These are phyloP conservation scores for Penicillium waksmanii DNA, from an alignment of 495 filamentous ascomycete species.

Conservation along the genomic window DNA sequence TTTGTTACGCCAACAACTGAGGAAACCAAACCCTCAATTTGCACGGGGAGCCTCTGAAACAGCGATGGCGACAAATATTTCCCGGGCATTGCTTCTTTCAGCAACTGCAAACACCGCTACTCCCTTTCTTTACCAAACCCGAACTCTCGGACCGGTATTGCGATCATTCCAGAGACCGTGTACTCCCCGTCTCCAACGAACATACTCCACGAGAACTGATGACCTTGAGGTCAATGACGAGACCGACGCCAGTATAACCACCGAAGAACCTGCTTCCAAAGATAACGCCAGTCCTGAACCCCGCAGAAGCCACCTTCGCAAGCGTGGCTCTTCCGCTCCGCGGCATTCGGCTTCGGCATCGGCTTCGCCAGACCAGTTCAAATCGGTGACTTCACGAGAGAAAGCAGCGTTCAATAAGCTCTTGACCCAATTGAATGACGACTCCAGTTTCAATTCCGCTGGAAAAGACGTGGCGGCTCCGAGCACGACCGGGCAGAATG, in stretches of 20 bases:
- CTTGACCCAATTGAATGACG: neutral
- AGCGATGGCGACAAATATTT: constrained; percentile 29
- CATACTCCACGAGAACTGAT: constrained; percentile 13
- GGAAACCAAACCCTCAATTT: neutral
- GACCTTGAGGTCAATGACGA: neutral
- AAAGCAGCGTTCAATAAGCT: constrained; percentile 15
- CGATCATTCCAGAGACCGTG: constrained; percentile 14
- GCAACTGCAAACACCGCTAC: constrained; percentile 37
- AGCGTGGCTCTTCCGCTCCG: constrained; percentile 24
- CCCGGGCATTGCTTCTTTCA: constrained; percentile 26
- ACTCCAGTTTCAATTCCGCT: neutral
- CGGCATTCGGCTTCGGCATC: neutral
- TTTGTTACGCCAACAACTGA: neutral
- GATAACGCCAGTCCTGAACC: neutral
- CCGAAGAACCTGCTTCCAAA: neutral
- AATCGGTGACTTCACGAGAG: constrained; percentile 29
- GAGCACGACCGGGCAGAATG: neutral
- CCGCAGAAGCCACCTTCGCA: constrained; percentile 31
- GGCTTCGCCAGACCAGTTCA: neutral
- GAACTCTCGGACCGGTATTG: constrained; percentile 49
- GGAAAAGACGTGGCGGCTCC: neutral
- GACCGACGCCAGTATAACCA: neutral
- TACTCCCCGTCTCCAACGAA: constrained; percentile 13
- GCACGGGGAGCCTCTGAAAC: too few species aligned
- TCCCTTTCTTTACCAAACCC: constrained; percentile 75